Evolutionary conservation across 2,329 filamentous ascomycete species (phyloP).

Genomic region (Tolypocladium ovalisporum): DNA sequence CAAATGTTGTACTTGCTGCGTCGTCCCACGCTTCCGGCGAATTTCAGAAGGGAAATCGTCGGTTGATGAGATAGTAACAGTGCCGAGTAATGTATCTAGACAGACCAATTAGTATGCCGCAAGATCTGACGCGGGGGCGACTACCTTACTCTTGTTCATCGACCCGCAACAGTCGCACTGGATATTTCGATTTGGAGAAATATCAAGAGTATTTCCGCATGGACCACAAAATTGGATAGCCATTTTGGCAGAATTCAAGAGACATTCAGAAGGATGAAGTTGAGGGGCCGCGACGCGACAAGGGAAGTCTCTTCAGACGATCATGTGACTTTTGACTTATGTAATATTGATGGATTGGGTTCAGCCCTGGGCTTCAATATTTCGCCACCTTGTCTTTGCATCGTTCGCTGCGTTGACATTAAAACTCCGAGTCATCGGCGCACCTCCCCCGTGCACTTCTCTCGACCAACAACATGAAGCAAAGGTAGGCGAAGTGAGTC

Average conservation of each 20-base stretch:
- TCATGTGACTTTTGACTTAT: too few relatives aligned
- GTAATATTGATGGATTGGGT: too few relatives aligned
- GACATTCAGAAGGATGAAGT: too few relatives aligned
- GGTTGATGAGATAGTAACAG: neutral
- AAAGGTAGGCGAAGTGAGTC: too few relatives aligned
- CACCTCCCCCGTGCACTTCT: too few relatives aligned
- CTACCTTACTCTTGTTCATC: neutral
- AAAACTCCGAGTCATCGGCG: too few relatives aligned
- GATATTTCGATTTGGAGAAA: neutral
- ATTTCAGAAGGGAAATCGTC: neutral
- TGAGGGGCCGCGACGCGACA: too few relatives aligned
- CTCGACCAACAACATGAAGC: too few relatives aligned
- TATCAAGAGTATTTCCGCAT: neutral
- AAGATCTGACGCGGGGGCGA: neutral
- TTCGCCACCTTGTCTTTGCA: too few relatives aligned
- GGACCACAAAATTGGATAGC: neutral
- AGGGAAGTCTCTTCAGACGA: too few relatives aligned
- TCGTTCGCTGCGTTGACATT: too few relatives aligned
- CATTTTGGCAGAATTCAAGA: neutral
- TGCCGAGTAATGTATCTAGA: neutral
- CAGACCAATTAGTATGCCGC: neutral
- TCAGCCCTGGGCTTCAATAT: too few relatives aligned
- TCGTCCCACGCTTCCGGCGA: neutral
- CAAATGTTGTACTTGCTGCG: neutral
- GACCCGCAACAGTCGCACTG: neutral